Evolutionary conservation across 768 basidiomycete genomes (phyloP).

Genomic region (Auricularia cornea): DNA sequence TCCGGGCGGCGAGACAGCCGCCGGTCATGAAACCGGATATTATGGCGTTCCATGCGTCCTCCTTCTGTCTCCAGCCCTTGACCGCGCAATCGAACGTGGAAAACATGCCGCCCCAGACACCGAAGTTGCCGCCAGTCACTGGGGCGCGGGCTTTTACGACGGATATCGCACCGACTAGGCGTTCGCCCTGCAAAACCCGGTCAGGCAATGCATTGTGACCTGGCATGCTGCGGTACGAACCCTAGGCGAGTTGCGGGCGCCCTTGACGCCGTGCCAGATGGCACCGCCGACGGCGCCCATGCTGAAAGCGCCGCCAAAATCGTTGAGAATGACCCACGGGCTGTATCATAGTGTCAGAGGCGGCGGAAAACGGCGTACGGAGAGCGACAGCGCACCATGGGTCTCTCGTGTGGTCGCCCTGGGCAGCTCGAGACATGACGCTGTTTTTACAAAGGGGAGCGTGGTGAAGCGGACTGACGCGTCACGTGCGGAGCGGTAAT

Average conservation of each 20-base stretch:
- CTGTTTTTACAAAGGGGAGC: not conserved
- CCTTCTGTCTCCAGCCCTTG: conserved; percentile 93
- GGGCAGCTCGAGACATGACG: conserved; percentile 40
- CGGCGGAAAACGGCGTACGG: conserved; percentile 4
- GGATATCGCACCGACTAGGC: conserved; percentile 85
- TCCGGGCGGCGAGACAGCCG: conserved; percentile 87
- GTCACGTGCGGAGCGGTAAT: not conserved
- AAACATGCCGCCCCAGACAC: conserved; percentile 96
- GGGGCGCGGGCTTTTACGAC: conserved; percentile 98
- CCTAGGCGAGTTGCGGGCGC: conserved; percentile 90
- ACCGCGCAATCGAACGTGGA: conserved; percentile 98
- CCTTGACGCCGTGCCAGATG: conserved; percentile 98
- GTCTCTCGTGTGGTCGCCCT: conserved; percentile 89
- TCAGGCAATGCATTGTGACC: not conserved
- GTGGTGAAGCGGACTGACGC: not conserved
- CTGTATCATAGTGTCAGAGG: conserved; percentile 32
- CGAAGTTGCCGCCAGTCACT: conserved; percentile 95
- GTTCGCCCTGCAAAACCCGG: conserved; percentile 76
- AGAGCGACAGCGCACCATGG: conserved; percentile 56
- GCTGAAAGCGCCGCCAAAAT: conserved; percentile 94
- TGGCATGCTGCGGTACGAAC: conserved; percentile 35
- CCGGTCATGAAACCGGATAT: conserved; percentile 98
- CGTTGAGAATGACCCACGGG: conserved; percentile 97
- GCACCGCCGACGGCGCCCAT: conserved; percentile 98
- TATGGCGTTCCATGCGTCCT: conserved; percentile 99